Base-by-base conservation (phyloP, 2,329 filamentous ascomycete species). In the Chaetothyriales sp. region DNA sequence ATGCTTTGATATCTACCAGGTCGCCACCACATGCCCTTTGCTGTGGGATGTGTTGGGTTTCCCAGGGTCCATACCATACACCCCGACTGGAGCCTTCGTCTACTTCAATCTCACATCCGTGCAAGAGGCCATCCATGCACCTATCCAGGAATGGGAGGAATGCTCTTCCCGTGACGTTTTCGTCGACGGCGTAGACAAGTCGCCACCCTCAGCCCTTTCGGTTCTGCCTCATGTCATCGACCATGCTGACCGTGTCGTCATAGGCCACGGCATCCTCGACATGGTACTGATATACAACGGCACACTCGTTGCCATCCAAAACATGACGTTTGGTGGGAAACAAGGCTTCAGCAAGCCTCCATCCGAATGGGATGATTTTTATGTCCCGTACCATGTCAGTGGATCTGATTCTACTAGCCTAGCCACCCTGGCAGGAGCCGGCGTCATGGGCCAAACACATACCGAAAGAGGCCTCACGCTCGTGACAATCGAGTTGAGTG, bases 391-490 rank as follows among this genome's bases (percentile, higher is more conserved):
- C 61, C 78, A 81, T 57, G 61, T 59, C 0, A 45, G 47, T 18
- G 69, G 74, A 50, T 66, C 73, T 19, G 63, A 66, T 49, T 61
- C 58, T 1, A 68, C 73, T 49, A 66, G 65, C 49, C 58, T 67
- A 1, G 66, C 66, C 10, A 70, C 70, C n/a, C 64, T 75, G 18
- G 77, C 80, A 0, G 83, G 74, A 0, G 71, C 75, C 1, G 86
- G 86, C 1, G 72, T 84, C 1, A 72, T 87, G 63, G 87, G 87
- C 0, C 79, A 77, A 0, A 75, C 76, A 15, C 79, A 84, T 59
- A 82, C 79, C 0, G 87, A 93, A 70, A 74, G 86, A 43, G 84
- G 84, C 0, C 67, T 94, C 46, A 92, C 85, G 0, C 85, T 78
- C 57, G 79, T 80, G 2, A 75, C 76, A 28, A 73, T 87, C 50